Evolutionary conservation across 345 rosid species (phyloP).

Genomic region (Pistacia atlantica): DNA sequence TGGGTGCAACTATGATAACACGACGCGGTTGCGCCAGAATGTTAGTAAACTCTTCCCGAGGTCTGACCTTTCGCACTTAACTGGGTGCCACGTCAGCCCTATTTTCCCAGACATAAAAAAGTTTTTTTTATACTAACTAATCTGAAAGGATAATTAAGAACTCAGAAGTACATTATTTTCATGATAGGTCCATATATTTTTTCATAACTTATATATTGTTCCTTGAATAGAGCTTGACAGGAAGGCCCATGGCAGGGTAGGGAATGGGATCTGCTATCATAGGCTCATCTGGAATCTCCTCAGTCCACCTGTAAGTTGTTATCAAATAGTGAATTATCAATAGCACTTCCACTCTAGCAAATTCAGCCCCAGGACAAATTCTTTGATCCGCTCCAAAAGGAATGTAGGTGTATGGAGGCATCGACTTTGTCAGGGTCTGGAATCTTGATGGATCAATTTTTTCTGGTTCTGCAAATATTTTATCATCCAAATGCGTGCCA

Average conservation of each 20-base stretch:
- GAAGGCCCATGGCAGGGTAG: constrained; percentile 29
- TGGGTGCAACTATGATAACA: too few species aligned
- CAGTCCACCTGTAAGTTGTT: constrained; percentile 19
- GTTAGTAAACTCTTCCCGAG: too few species aligned
- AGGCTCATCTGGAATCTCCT: constrained; percentile 19
- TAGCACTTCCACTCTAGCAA: constrained; percentile 20
- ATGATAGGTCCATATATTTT: neutral
- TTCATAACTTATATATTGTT: neutral
- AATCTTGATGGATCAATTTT: constrained; percentile 27
- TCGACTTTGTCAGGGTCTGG: constrained; percentile 13
- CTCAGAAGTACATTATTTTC: neutral
- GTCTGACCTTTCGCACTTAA: too few species aligned
- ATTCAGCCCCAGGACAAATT: constrained; percentile 23
- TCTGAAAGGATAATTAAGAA: neutral
- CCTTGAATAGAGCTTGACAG: constrained; percentile 10
- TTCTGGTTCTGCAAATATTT: constrained; percentile 26
- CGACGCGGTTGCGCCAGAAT: too few species aligned
- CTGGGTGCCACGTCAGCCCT: too few species aligned
- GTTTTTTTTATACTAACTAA: too few species aligned
- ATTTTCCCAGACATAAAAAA: too few species aligned
- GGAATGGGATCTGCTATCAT: constrained; percentile 20
- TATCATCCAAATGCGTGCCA: constrained; percentile 26
- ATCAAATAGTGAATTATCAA: constrained; percentile 20
- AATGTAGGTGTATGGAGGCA: constrained; percentile 26
- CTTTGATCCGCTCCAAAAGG: constrained; percentile 28